Evolutionary conservation across 331 rosid species (phyloP), one percentile per base, ranked within the genome.

Genomic region (Erythrophleum ivorense): DNA sequence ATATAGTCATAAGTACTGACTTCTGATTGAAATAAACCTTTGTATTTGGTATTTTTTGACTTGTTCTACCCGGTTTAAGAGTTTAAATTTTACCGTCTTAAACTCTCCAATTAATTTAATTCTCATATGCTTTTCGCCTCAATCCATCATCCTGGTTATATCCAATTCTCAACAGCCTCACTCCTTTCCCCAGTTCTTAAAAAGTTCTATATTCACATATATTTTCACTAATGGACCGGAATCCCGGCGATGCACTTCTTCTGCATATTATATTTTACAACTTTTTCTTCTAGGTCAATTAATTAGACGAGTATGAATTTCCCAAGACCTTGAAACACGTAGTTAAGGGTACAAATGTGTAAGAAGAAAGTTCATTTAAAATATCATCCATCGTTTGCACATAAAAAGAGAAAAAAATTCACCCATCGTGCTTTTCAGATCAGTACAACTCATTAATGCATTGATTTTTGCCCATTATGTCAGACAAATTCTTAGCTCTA

Each of bases 361-460:
- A 5, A 80, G 62, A 73, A 83, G 12, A 33, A 45, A 80, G 46
- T 67, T 73, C 64, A 77, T 67, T 77, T 73, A 83, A 72, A 67
- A 48, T 66, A 86, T 38, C 80, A 73, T 60, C 33, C 14, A 58
- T 10, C 64, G 14, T 9, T 58, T 21, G 24, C 38, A 59, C 38
- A 9, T 24, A 24, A 24, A 24, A 24, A 24, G 2, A 36, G 7
- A 7, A 58, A 31, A 63, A 63, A 63, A 63, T 6, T 14, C 70
- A 6, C 11, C 49, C 79, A 71, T 66, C 33, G 13, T 41, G 58
- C 71, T 73, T 81, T 71, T 55, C 78, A 77, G 77, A 71, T 72
- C 71, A 71, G 6, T 49, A 71, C 76, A 14, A 33, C 66, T 59
- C 43, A 71, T 71, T 31, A 49, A 48, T 46, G 76, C 76, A 14